A percentile compares a stretch with the other conserved stretches of the same genome.
Evolutionary conservation across 2,329 filamentous ascomycete species (phyloP).

Genomic region (Akanthomyces muscarius): DNA sequence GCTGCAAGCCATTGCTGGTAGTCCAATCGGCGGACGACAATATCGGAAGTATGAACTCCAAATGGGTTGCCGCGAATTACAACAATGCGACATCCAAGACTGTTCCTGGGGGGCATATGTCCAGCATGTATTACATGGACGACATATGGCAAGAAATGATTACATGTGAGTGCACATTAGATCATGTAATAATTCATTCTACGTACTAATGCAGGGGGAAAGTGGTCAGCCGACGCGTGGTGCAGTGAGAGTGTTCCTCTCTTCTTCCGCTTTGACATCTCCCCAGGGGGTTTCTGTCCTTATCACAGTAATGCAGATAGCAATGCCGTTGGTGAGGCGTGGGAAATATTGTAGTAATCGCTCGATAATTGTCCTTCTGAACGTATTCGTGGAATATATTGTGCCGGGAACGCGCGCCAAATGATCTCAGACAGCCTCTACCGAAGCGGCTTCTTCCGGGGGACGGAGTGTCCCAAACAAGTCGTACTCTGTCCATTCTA

Average conservation of each 20-base stretch:
- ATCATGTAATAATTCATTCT: not conserved
- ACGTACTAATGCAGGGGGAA: not conserved
- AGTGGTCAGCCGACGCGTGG: not conserved
- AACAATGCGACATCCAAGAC: conserved; percentile 16
- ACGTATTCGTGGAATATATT: no score
- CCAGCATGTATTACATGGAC: conserved; percentile 22
- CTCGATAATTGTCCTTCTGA: no score
- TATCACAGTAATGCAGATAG: no score
- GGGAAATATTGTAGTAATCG: no score
- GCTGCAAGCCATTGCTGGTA: conserved; percentile 21
- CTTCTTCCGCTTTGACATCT: no score
- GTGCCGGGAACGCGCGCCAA: not conserved
- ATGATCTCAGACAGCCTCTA: not conserved
- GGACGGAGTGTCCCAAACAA: conserved; percentile 18
- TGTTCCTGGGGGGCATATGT: conserved; percentile 23
- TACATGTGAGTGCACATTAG: not conserved
- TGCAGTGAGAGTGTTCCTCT: no score
- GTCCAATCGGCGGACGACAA: conserved; percentile 20
- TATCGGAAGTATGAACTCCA: conserved; percentile 21
- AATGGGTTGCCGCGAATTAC: conserved; percentile 23
- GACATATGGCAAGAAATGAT: conserved; percentile 22
- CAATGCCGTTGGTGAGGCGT: no score
- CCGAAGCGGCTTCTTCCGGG: not conserved
- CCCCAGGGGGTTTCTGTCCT: no score
- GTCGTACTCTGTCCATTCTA: conserved; percentile 55